These are phyloP conservation scores for Jaenimonas drosophilae DNA, from an alignment of 208 protist species.

Conservation along the genomic window DNA sequence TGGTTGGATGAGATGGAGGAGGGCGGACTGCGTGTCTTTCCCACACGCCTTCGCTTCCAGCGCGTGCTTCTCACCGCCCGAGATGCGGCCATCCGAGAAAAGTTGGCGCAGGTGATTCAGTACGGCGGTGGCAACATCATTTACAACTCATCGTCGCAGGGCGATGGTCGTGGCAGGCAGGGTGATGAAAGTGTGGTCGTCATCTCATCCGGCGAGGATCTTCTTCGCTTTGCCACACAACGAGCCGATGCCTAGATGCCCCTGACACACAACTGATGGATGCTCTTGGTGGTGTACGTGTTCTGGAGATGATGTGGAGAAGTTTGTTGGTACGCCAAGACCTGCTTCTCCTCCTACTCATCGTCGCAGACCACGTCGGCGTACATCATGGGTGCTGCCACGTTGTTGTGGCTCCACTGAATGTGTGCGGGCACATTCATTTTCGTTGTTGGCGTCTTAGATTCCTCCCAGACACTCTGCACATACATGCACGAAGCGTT, in stretches of 20 bases:
- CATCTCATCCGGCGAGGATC: conserved; percentile 58
- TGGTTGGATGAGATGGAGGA: conserved; percentile 76
- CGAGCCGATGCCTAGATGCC: too few species aligned
- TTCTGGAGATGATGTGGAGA: too few species aligned
- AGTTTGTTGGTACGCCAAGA: too few species aligned
- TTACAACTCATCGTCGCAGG: not conserved
- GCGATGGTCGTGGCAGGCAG: conserved; percentile 2
- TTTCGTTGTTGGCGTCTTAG: too few species aligned
- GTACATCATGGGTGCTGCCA: too few species aligned
- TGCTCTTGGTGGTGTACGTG: too few species aligned
- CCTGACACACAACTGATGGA: not conserved
- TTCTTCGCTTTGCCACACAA: conserved; percentile 66
- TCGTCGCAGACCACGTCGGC: too few species aligned
- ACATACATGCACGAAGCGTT: too few species aligned
- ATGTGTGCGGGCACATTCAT: too few species aligned
- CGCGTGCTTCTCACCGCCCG: conserved; percentile 60
- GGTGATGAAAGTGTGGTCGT: conserved; percentile 49
- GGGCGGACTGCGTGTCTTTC: conserved; percentile 57
- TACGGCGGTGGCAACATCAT: conserved; percentile 76
- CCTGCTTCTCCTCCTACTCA: too few species aligned
- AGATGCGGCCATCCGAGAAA: conserved; percentile 34
- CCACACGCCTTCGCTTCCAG: conserved; percentile 56
- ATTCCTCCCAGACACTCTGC: too few species aligned
- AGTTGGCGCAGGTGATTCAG: conserved; percentile 67
- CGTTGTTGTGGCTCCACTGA: too few species aligned